Conservation (phyloP, 2,329 filamentous ascomycete genomes). For the Fusarium bulbicola region DNA sequence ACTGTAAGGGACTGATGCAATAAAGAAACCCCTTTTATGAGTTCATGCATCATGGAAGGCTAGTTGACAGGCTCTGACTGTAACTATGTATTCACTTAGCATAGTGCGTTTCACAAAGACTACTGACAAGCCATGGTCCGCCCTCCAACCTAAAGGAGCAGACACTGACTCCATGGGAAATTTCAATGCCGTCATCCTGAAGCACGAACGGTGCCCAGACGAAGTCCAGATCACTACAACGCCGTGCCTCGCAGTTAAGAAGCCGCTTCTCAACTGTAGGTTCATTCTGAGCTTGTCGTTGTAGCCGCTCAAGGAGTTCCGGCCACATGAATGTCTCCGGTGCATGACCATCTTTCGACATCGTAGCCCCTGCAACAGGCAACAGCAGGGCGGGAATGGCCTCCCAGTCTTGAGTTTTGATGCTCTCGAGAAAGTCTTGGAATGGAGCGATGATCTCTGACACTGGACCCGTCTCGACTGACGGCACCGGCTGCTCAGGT, state of each 20-base stretch:
- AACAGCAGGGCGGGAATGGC: not conserved
- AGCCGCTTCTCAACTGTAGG: not conserved
- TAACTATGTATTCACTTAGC: not conserved
- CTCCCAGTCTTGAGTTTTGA: not conserved
- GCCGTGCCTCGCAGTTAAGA: not conserved
- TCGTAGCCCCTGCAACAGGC: not conserved
- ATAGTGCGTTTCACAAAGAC: not conserved
- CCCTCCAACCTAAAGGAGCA: not conserved
- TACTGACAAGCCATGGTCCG: not conserved
- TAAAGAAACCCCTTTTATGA: no score
- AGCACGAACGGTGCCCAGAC: not conserved
- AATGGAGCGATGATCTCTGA: not conserved
- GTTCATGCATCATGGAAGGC: not conserved
- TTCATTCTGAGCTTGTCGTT: not conserved
- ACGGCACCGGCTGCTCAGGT: not conserved
- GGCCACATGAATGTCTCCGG: not conserved
- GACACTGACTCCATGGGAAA: not conserved
- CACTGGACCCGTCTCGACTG: not conserved
- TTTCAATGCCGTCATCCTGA: not conserved
- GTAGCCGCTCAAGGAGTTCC: not conserved
- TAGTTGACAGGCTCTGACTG: rapidly evolving
- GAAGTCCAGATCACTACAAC: not conserved
- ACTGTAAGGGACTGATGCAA: not conserved
- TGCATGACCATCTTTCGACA: not conserved
- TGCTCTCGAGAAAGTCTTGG: not conserved